These are phyloP conservation scores for Apiosordaria backusii DNA, from an alignment of 495 filamentous ascomycete species.

Conservation along the genomic window DNA sequence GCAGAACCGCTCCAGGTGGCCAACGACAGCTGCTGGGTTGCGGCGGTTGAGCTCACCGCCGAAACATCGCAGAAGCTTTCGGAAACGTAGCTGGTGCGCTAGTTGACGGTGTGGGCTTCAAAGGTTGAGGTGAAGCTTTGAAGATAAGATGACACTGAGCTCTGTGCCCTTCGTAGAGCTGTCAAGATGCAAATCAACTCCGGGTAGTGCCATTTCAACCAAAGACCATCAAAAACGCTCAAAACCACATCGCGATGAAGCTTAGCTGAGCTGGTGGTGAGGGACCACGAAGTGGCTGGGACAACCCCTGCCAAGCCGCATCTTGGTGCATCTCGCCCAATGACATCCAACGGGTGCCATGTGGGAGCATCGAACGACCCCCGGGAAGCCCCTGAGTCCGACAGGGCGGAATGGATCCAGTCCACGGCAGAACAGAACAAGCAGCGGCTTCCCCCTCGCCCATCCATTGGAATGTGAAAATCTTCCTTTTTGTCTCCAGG, in stretches of 20 bases:
- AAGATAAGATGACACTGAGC: neutral
- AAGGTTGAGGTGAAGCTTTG: neutral
- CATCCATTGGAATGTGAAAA: neutral
- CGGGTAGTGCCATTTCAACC: neutral
- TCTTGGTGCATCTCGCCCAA: conserved; percentile 19
- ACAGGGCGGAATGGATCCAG: conserved; percentile 17
- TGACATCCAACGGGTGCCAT: conserved; percentile 15
- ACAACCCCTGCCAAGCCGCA: conserved; percentile 14
- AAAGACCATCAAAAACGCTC: neutral
- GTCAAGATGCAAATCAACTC: neutral
- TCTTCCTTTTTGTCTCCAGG: conserved; percentile 9
- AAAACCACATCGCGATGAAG: neutral
- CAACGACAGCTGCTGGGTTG: neutral
- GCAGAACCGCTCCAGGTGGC: neutral
- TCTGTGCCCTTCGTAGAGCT: neutral
- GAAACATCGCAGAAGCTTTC: neutral
- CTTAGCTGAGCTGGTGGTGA: neutral
- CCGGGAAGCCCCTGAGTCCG: conserved; percentile 27
- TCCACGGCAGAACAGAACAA: neutral
- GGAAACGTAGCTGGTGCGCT: neutral
- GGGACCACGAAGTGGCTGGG: conserved; percentile 2
- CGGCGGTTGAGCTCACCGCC: neutral
- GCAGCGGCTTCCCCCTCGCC: conserved; percentile 4
- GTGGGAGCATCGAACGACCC: conserved; percentile 20
- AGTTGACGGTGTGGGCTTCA: neutral